Evolutionary conservation across 495 filamentous ascomycete genomes (phyloP).

Genomic region (Neurospora sp.): DNA sequence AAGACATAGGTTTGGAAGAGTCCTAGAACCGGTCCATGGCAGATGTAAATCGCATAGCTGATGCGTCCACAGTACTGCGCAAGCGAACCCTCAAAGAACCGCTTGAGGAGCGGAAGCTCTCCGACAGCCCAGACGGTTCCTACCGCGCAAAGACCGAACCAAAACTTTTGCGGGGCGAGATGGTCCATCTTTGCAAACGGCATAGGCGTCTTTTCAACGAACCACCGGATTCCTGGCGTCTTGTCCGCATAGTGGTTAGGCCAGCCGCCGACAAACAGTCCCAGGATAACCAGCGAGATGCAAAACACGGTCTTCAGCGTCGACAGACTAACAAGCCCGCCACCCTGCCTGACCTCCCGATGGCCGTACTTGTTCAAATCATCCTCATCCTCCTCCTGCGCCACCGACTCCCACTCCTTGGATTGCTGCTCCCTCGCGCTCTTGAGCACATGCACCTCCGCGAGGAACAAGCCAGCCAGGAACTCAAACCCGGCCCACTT

Average conservation of each 20-base stretch:
- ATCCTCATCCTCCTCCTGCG: constrained; percentile 2
- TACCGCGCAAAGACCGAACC: constrained; percentile 46
- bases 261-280: constrained; percentile 36
- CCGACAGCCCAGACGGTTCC: constrained; percentile 47
- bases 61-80: constrained; percentile 55
- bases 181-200: constrained; percentile 23
- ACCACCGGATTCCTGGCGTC: constrained; percentile 25
- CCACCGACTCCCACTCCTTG: constrained; percentile 10
- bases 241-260: constrained; percentile 28
- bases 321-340: background rate
- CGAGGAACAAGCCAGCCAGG: constrained; percentile 48
- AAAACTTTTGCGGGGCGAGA: constrained; percentile 36
- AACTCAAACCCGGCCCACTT: constrained; percentile 54
- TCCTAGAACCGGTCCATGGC: constrained; percentile 47
- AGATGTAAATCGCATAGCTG: constrained; percentile 51
- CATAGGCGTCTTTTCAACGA: constrained; percentile 23
- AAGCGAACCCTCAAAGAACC: constrained; percentile 42
- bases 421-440: constrained; percentile 3
- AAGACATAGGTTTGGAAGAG: constrained; percentile 40
- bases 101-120: constrained; percentile 38
- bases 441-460: constrained; percentile 40
- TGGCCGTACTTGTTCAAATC: background rate
- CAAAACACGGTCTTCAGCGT: constrained; percentile 10
- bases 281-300: constrained; percentile 22
- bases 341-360: background rate